A percentile compares a stretch with the other conserved stretches of the same genome.
Evolutionary conservation across 345 rosid species (phyloP).

Genomic region (Citrus mangshanensis): DNA sequence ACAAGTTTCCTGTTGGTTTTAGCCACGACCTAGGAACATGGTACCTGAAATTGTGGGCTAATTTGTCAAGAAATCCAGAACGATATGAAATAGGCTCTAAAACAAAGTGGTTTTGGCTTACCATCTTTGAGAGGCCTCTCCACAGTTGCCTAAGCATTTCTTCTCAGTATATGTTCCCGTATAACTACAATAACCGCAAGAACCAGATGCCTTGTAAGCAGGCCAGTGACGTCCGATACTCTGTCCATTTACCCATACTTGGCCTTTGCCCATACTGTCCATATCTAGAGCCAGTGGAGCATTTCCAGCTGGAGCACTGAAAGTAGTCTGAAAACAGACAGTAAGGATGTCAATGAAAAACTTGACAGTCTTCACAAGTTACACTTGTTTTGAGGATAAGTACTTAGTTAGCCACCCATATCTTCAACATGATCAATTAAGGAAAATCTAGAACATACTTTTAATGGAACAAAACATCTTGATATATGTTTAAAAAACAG

Average conservation of each 20-base stretch:
- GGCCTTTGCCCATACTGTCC: slow-evolving; percentile 98
- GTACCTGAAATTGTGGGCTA: slow-evolving; percentile 47
- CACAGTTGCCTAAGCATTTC: slow-evolving; percentile 82
- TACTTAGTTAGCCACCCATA: background rate
- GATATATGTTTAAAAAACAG: background rate
- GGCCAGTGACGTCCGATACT: slow-evolving; percentile 94
- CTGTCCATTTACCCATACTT: slow-evolving; percentile 92
- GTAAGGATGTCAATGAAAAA: background rate
- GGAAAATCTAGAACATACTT: background rate
- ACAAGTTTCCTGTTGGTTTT: slow-evolving; percentile 73
- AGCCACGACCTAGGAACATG: slow-evolving; percentile 96
- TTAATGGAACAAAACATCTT: background rate
- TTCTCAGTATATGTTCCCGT: slow-evolving; percentile 69
- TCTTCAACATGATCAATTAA: background rate
- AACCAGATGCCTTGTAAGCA: slow-evolving; percentile 80
- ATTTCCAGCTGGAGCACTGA: slow-evolving; percentile 84
- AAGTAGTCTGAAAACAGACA: slow-evolving; percentile 57
- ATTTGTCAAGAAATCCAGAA: background rate
- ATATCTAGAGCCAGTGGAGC: slow-evolving; percentile 87
- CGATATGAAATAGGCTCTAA: background rate
- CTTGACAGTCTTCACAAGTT: background rate
- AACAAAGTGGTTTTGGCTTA: slow-evolving; percentile 23
- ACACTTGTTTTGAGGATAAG: background rate
- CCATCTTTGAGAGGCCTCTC: slow-evolving; percentile 97
- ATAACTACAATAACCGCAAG: slow-evolving; percentile 63